A percentile compares a stretch with the other conserved stretches of the same genome.
These are phyloP conservation scores for Trifolium fragiferum DNA, from an alignment of 306 rosid species.

Conservation along the genomic window DNA sequence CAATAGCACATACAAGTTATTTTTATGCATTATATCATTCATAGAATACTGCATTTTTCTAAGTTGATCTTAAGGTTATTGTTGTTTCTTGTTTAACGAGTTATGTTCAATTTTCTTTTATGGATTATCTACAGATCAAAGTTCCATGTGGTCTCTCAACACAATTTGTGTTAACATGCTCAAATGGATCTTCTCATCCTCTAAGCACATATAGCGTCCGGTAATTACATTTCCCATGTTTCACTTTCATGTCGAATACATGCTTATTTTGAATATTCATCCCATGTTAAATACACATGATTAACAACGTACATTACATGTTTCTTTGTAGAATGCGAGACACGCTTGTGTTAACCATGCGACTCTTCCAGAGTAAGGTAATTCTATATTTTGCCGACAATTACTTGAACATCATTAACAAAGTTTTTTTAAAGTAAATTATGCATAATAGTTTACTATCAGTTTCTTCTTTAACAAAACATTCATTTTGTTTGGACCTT, in stretches of 20 bases:
- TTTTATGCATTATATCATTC: conserved; percentile 25
- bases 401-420: not conserved
- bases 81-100: conserved; percentile 23
- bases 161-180: conserved; percentile 81
- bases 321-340: conserved; percentile 79
- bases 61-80: conserved; percentile 15
- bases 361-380: conserved; percentile 93
- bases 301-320: conserved; percentile 33
- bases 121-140: conserved; percentile 70
- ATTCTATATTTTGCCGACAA: conserved; percentile 33
- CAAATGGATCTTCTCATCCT: conserved; percentile 83
- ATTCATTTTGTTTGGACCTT: conserved; percentile 31
- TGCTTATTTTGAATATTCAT: conserved; percentile 24
- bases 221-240: conserved; percentile 53
- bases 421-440: conserved; percentile 5
- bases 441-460: conserved; percentile 7
- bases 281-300: conserved; percentile 25
- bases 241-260: conserved; percentile 21
- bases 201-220: conserved; percentile 62
- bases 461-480: conserved; percentile 31
- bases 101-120: conserved; percentile 21
- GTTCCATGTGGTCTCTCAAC: conserved; percentile 81
- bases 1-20: not conserved
- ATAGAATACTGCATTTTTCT: not conserved
- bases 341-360: conserved; percentile 86